phyloP scores from a whole-genome alignment of 352 stramenopile species.

The Globisporangium alternatum region DNA sequence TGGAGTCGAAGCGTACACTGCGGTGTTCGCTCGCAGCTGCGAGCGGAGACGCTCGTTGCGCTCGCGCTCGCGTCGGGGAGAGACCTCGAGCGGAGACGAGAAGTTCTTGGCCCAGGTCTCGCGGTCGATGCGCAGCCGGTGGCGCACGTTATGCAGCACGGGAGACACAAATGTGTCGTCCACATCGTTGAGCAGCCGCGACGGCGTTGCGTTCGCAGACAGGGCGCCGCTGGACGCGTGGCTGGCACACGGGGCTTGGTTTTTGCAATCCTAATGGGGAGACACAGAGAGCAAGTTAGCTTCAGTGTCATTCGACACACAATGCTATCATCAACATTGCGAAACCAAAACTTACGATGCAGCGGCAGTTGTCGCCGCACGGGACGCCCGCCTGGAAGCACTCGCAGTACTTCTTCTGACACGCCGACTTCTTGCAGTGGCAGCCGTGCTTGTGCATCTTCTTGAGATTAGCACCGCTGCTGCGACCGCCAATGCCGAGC shows the following conservation, averaged over 20 bases:
- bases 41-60: conserved; percentile 51
- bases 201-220: conserved; percentile 23
- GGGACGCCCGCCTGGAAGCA: conserved; percentile 91
- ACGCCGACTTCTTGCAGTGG: conserved; percentile 96
- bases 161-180: conserved; percentile 65
- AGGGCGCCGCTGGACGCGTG: conserved; percentile 27
- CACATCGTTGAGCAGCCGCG: conserved; percentile 26
- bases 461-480: conserved; percentile 28
- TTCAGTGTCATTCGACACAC: not conserved
- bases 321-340: not conserved
- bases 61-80: conserved; percentile 44
- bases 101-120: conserved; percentile 72
- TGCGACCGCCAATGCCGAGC: conserved; percentile 13
- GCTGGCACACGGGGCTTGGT: conserved; percentile 51
- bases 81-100: conserved; percentile 60
- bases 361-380: conserved; percentile 89
- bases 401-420: conserved; percentile 98
- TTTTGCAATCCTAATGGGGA: conserved; percentile 66
- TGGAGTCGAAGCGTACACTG: conserved; percentile 7
- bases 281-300: conserved; percentile 12
- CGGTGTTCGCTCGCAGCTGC: conserved; percentile 29
- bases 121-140: conserved; percentile 62
- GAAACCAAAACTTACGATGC: conserved; percentile 50
- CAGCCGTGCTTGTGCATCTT: conserved; percentile 94
- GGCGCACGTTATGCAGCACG: conserved; percentile 46